A percentile compares a stretch with the other conserved stretches of the same genome.
phyloP scores from a whole-genome alignment of 208 protist species.

The Leishmania mexicana region DNA sequence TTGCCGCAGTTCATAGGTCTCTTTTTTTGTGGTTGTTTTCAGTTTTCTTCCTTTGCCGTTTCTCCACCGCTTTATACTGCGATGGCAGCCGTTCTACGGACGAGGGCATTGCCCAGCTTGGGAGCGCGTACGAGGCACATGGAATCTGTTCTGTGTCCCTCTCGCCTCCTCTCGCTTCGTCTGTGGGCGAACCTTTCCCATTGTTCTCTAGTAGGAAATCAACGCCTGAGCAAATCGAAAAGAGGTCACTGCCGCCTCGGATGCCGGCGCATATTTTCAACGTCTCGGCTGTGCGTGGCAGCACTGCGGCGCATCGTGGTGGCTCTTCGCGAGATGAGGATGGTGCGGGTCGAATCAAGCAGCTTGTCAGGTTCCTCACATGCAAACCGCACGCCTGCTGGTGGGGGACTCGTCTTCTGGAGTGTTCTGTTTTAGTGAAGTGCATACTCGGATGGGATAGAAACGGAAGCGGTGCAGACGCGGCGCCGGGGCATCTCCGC shows the following conservation, averaged over 20 bases:
- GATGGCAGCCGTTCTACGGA: not conserved
- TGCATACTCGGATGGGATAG: not conserved
- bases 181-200: not conserved
- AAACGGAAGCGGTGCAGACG: not conserved
- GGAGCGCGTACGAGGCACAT: not conserved
- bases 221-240: not conserved
- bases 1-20: not conserved
- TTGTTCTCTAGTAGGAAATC: not conserved
- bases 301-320: not conserved
- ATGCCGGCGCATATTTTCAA: not conserved
- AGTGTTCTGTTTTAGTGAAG: not conserved
- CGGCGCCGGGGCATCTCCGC: not conserved
- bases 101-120: not conserved
- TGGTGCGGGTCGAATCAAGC: not conserved
- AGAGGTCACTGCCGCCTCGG: not conserved
- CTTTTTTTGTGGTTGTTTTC: not conserved
- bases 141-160: too few species aligned
- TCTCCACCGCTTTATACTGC: not conserved
- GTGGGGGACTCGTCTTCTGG: not conserved
- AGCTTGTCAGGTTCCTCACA: not conserved
- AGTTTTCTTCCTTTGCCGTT: not conserved
- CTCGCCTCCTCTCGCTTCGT: not conserved
- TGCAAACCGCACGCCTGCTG: not conserved
- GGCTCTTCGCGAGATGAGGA: not conserved
- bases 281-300: not conserved